Evolutionary conservation across 805 yeast species (phyloP), one percentile per base, ranked within the genome.

Genomic region (Saccharomycopsis synnaedendra): DNA sequence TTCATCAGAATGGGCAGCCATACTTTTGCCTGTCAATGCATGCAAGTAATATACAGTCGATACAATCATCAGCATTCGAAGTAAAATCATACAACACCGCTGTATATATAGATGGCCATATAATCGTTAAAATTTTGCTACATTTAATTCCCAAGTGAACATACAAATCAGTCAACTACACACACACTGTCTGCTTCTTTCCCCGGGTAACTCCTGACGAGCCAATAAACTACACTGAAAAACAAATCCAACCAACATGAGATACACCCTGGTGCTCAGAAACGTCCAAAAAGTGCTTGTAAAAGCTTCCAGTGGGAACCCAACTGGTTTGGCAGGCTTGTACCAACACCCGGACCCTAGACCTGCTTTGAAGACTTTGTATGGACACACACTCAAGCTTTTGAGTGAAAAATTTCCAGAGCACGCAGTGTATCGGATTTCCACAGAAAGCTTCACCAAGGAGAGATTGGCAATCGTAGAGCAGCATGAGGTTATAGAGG

Each of bases 271-370:
- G 19, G 32, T n/a, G 32, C 46, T 51, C 19, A 48, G 52, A 46
- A 43, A 51, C 27, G 52, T 50, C 11, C 53, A 51, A 39, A 46
- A 33, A 28, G 42, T 51, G 19, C 44, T 51, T 31, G 45, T 51
- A 3, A 48, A 38, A 41, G 49, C 54, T 27, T 50, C 48, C 3
- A 66, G 68, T 36, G 88, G 87, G 0, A 69, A 78, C 57, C 90
- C 90, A 32, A 86, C 94, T 27, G 95, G 95, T 55, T 57, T 86
- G 52, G 75, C 95, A 3, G 94, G 93, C 2, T 64, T 86, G 53
- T 71, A 67, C 58, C 84, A 81, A 62, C 93, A 85, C 63, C 94
- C 95, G 44, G 75, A 81, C 60, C 94, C 95, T 46, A 76, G 86
- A 62, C 89, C 90, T 2, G 85, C 88, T 3, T 70, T 86, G 57